Conservation (phyloP, 2,329 filamentous ascomycete species). For the Verticillium albo-atrum region DNA sequence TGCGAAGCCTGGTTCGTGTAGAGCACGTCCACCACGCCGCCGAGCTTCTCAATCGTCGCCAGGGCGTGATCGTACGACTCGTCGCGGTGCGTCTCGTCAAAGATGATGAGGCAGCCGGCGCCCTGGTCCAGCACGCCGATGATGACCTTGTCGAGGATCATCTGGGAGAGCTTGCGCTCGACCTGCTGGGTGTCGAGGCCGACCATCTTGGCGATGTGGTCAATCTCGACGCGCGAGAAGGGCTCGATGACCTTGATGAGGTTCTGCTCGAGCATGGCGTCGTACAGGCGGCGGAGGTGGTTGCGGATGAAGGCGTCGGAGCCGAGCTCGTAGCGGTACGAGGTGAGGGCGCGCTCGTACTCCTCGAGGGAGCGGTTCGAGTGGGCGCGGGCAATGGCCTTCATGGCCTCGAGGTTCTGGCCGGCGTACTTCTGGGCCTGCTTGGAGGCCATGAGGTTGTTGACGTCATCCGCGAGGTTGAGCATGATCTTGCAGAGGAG, state of each 20-base stretch:
- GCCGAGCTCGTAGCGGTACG: conserved; percentile 90
- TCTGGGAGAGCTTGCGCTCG: conserved; percentile 96
- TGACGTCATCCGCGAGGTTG: conserved; percentile 94
- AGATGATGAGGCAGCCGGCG: conserved; percentile 95
- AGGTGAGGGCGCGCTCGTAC: conserved; percentile 87
- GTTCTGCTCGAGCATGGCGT: conserved; percentile 99
- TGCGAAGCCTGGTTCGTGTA: conserved; percentile 97
- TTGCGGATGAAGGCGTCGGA: conserved; percentile 95
- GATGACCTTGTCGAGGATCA: conserved; percentile 99
- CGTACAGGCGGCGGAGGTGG: conserved; percentile 91
- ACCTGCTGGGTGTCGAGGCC: conserved; percentile 94
- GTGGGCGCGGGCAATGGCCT: conserved; percentile 93
- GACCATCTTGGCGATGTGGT: conserved; percentile 96
- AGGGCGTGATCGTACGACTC: conserved; percentile 91
- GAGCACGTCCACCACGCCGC: conserved; percentile 93
- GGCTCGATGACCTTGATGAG: conserved; percentile 99
- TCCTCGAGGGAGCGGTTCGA: conserved; percentile 93
- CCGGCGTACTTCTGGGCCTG: conserved; percentile 95
- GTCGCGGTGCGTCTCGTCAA: conserved; percentile 90
- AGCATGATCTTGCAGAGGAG: conserved; percentile 99
- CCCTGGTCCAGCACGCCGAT: conserved; percentile 96
- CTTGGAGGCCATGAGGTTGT: conserved; percentile 90
- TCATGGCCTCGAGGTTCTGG: conserved; percentile 97
- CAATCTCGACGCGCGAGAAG: conserved; percentile 94
- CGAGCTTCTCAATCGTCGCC: conserved; percentile 93